These are phyloP conservation scores for Moricandia arvensis DNA, from an alignment of 345 rosid genomes.

Conservation along the genomic window DNA sequence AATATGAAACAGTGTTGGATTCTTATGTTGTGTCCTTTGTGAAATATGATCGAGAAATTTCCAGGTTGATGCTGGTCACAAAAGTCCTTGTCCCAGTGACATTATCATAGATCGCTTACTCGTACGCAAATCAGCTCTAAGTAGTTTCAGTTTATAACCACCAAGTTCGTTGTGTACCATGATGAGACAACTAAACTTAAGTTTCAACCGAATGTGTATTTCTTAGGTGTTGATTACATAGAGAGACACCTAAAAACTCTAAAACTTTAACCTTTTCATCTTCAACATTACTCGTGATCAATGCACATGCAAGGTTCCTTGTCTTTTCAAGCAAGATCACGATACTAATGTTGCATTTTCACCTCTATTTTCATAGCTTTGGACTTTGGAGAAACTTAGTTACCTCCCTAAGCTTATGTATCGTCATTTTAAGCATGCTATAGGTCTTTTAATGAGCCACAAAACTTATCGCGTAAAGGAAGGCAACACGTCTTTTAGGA, in stretches of 20 bases:
- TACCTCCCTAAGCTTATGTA: not conserved
- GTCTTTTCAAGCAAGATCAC: not conserved
- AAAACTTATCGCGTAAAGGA: not conserved
- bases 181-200: not conserved
- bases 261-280: not conserved
- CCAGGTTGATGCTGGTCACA: not conserved
- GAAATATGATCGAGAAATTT: not conserved
- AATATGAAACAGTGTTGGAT: not conserved
- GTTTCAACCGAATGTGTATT: not conserved
- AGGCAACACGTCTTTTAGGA: not conserved
- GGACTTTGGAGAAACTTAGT: slow-evolving; percentile 12
- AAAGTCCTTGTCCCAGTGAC: no score
- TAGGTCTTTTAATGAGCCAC: not conserved
- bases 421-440: not conserved
- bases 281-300: slow-evolving; percentile 10
- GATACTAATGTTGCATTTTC: not conserved
- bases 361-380: slow-evolving; percentile 17
- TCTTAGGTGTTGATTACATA: not conserved
- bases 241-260: not conserved
- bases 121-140: not conserved
- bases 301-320: slow-evolving; percentile 24
- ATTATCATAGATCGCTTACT: not conserved
- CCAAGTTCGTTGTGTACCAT: not conserved
- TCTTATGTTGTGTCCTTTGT: not conserved
- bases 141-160: not conserved